Evolutionary conservation across 2,329 filamentous ascomycete species (phyloP).

Genomic region (Talaromyces sp.): DNA sequence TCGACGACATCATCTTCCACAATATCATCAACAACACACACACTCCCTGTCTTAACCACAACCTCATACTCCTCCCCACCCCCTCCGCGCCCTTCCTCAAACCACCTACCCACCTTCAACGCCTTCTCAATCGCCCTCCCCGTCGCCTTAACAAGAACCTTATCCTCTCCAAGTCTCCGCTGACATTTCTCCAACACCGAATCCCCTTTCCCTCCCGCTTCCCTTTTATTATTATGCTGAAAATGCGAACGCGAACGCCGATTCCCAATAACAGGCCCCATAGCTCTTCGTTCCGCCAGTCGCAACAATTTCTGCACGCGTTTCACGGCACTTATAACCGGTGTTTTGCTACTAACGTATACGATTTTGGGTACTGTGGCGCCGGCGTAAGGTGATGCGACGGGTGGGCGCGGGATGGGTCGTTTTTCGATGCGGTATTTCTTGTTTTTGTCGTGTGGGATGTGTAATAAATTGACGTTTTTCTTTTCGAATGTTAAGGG

Average conservation of each 20-base stretch:
- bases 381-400: constrained; percentile 51
- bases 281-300: constrained; percentile 49
- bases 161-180: constrained; percentile 39
- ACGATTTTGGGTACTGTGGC: constrained; percentile 48
- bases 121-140: constrained; percentile 56
- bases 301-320: constrained; percentile 53
- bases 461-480: constrained; percentile 9
- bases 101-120: constrained; percentile 52
- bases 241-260: too few relatives aligned
- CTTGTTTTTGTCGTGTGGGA: not conserved
- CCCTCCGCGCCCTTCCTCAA: constrained; percentile 38
- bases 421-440: constrained; percentile 46
- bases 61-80: constrained; percentile 45
- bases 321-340: constrained; percentile 57
- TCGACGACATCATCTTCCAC: constrained; percentile 31
- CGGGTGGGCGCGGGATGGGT: constrained; percentile 53
- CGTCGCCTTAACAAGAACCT: constrained; percentile 55
- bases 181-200: constrained; percentile 29
- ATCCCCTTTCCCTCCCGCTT: not conserved
- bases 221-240: not conserved
- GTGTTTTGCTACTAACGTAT: constrained; percentile 52
- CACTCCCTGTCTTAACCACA: constrained; percentile 51
- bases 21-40: constrained; percentile 58
- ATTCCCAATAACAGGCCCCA: constrained; percentile 23
- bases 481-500: constrained; percentile 4